Evolutionary conservation across 176 grass and related monocot genomes (phyloP), one percentile per base, ranked within the genome.

Genomic region (Triticum turgidum): DNA sequence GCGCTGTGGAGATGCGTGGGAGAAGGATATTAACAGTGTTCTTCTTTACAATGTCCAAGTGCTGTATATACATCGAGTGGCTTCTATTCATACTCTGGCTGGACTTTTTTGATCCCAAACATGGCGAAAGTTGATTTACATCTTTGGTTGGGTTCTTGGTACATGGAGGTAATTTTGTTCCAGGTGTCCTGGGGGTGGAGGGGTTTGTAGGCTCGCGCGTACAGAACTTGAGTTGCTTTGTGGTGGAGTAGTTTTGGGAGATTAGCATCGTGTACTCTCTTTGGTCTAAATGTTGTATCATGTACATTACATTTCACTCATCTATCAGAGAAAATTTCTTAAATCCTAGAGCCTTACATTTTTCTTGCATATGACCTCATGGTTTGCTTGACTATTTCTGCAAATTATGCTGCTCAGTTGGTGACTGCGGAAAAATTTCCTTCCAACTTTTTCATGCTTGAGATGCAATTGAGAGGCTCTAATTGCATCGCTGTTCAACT

Each of bases 211-310:
- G 76, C 87, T 76, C 79, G 65, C 30, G 68, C 68, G 62, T 86
- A 84, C 63, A 85, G 71, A 88, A 88, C 29, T 91, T 80, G 71
- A 64, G 63, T 85, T 84, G 77, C 82, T 78, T 88, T 77, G 77
- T 88, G 90, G 86, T 82, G 89, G 82, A 56, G 82, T 88, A 88
- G 78, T 72, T 88, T 85, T n/a, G 77, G 89, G 81, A 81, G 82
- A 88, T 88, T 91, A 91, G 86, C 71, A 65, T 78, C 78, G 64
- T 82, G 82, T 78, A 78, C 82, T 88, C 86, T 82, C 82, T 82
- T 82, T 85, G 82, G 22, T 61, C 32, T 78, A 73, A 79, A 87
- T 87, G 65, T 29, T 91, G 82, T 91, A 91, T 62, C 81, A 4
- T 87, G 75, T 91, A 91, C 81, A 88, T 88, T 77, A 77, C 86